A percentile compares a stretch with the other conserved stretches of the same genome.
These are phyloP conservation scores for Tetragonia tetragonoides DNA, from an alignment of 148 eudicot species.

Conservation along the genomic window DNA sequence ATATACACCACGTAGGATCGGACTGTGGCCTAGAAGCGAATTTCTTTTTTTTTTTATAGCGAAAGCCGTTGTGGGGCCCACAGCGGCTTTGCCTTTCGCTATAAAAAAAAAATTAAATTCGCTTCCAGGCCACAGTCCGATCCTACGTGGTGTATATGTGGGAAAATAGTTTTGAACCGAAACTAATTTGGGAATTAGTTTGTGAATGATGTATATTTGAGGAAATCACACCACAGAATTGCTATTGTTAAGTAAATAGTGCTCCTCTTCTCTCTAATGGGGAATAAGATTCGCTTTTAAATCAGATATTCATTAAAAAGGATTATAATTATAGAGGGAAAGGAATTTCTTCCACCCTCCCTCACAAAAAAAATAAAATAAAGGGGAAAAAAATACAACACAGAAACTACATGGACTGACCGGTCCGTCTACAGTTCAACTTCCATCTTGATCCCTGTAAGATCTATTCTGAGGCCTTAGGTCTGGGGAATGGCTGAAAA, in stretches of 20 bases:
- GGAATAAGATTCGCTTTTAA: not conserved
- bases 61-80: no score
- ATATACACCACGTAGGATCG: no score
- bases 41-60: no score
- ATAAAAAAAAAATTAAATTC: no score
- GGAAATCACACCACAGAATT: no score
- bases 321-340: not conserved
- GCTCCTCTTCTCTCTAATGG: slow-evolving; percentile 18
- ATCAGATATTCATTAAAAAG: slow-evolving; percentile 9
- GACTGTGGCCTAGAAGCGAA: no score
- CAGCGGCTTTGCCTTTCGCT: no score
- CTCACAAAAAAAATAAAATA: not conserved
- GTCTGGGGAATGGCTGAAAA: slow-evolving; percentile 37
- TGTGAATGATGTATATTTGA: no score
- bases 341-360: not conserved
- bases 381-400: not conserved
- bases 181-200: no score
- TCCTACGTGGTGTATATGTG: no score
- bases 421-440: not conserved
- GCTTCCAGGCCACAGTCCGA: no score
- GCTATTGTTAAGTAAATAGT: slow-evolving; percentile 3
- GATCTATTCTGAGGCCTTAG: slow-evolving; percentile 26
- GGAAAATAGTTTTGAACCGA: no score
- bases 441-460: slow-evolving; percentile 14
- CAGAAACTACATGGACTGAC: not conserved